phyloP scores from a whole-genome alignment of 1,284 basidiomycete species.

The Austroboletus niveus region DNA sequence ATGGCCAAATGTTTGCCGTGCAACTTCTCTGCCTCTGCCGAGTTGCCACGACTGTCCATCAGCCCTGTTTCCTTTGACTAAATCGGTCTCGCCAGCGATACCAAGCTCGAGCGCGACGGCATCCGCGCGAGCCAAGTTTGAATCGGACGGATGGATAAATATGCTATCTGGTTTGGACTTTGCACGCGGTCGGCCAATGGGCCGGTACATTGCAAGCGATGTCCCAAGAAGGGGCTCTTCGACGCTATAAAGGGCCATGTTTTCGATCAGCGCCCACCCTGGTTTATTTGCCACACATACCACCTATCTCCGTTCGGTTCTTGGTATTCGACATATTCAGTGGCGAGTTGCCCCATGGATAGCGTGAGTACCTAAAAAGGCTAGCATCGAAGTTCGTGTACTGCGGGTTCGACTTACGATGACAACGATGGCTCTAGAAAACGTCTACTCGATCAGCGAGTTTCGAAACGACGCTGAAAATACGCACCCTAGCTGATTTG shows the following conservation, averaged over 20 bases:
- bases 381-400: neutral
- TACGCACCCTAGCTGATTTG: slow-evolving; percentile 61
- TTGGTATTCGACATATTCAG: slow-evolving; percentile 44
- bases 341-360: slow-evolving; percentile 52
- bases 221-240: slow-evolving; percentile 38
- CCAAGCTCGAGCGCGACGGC: slow-evolving; percentile 54
- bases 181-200: slow-evolving; percentile 37
- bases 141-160: slow-evolving; percentile 60
- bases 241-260: slow-evolving; percentile 7
- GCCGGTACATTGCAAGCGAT: slow-evolving; percentile 11
- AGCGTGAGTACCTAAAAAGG: slow-evolving; percentile 48
- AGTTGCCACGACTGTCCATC: slow-evolving; percentile 38
- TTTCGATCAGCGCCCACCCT: neutral
- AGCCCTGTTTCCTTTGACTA: slow-evolving; percentile 34
- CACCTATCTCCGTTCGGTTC: slow-evolving; percentile 22
- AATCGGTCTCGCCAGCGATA: slow-evolving; percentile 43
- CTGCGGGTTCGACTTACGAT: slow-evolving; percentile 40
- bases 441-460: slow-evolving; percentile 1
- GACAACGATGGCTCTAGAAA: slow-evolving; percentile 49
- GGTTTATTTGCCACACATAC: slow-evolving; percentile 7
- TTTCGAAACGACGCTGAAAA: neutral
- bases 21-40: slow-evolving; percentile 40
- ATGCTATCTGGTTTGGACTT: slow-evolving; percentile 56
- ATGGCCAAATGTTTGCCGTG: slow-evolving; percentile 30
- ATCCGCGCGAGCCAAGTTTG: slow-evolving; percentile 63